These are phyloP conservation scores for Planoprotostelium fungivorum DNA, from an alignment of 78 protist genomes.

Conservation along the genomic window DNA sequence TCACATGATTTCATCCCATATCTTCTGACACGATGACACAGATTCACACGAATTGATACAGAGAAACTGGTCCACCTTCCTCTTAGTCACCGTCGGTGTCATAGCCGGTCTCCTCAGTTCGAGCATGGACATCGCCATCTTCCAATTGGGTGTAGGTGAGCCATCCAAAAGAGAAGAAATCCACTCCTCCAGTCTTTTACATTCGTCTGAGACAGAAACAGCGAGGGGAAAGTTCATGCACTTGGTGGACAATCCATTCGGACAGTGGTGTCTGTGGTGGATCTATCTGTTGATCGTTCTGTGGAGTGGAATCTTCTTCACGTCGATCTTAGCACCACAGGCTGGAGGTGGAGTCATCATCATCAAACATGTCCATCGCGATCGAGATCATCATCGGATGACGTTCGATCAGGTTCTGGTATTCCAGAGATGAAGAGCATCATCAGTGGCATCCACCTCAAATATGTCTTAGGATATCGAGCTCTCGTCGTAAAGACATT, in stretches of 20 bases:
- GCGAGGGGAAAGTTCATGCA: background rate
- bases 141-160: background rate
- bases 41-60: background rate
- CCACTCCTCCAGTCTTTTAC: too few relatives aligned
- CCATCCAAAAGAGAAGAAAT: background rate
- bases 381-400: background rate
- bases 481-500: conserved; percentile 33
- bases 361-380: too few relatives aligned
- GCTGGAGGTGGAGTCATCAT: too few relatives aligned
- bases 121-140: background rate
- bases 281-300: background rate
- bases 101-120: background rate
- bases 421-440: conserved; percentile 76
- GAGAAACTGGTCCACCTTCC: background rate
- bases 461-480: conserved; percentile 13
- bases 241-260: background rate
- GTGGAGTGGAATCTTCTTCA: background rate
- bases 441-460: conserved; percentile 50
- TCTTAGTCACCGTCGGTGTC: background rate
- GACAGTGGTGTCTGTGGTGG: background rate
- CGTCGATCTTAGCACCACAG: background rate
- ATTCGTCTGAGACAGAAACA: background rate
- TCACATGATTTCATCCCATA: background rate
- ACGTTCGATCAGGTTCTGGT: conserved; percentile 49
- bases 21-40: background rate